Conservation (phyloP, 1,284 basidiomycete genomes). For the Cryptococcus sp. region DNA sequence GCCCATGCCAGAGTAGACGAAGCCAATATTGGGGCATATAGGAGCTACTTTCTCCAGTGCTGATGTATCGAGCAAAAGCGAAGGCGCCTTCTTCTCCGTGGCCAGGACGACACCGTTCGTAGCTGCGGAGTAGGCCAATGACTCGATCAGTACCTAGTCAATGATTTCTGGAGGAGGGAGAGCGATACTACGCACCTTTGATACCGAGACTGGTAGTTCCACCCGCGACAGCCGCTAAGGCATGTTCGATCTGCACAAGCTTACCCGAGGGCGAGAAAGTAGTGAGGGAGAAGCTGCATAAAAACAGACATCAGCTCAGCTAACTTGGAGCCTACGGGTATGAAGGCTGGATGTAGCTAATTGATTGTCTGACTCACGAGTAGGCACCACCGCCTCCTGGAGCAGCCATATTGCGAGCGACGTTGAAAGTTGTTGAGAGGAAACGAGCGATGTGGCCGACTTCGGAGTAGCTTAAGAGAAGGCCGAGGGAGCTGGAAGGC, state of each 20-base stretch:
- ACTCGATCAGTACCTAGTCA: neutral
- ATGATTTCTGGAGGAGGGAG: neutral
- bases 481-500: neutral
- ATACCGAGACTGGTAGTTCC: slow-evolving; percentile 97
- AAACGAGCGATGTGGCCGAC: neutral
- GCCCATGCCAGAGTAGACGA: slow-evolving; percentile 99
- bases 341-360: too few species aligned
- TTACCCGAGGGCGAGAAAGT: slow-evolving; percentile 99
- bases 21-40: slow-evolving; percentile 97
- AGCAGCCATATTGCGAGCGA: slow-evolving; percentile 40
- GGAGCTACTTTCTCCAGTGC: slow-evolving; percentile 95
- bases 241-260: slow-evolving; percentile 99
- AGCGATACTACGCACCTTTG: slow-evolving; percentile 68
- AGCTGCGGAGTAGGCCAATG: slow-evolving; percentile 58
- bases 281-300: slow-evolving; percentile 88
- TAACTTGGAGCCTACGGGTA: too few species aligned
- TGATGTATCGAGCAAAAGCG: slow-evolving; percentile 94
- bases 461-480: neutral
- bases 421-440: neutral
- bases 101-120: slow-evolving; percentile 99
- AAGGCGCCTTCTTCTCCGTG: slow-evolving; percentile 98
- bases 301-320: neutral
- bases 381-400: slow-evolving; percentile 54
- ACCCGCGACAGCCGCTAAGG: slow-evolving; percentile 92
- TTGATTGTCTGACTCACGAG: slow-evolving; percentile 50